Conservation (phyloP, 805 yeast genomes). For the Metschnikowia lachancei region DNA sequence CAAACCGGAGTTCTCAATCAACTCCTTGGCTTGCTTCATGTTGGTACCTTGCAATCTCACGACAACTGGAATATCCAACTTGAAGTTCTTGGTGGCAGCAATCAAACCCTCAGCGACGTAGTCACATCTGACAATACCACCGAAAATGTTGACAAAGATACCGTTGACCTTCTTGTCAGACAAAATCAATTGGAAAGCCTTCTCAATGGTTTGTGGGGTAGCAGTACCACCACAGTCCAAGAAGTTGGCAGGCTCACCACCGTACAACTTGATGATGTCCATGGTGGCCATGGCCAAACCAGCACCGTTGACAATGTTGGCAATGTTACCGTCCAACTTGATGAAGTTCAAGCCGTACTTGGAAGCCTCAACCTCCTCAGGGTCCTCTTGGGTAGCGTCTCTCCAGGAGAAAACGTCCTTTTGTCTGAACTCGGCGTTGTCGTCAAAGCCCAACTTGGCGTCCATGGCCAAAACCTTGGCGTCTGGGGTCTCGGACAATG, state of each 20-base stretch:
- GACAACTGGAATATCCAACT: constrained; percentile 89
- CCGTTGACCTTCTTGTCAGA: constrained; percentile 88
- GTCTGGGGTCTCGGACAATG: constrained; percentile 89
- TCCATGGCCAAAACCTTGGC: constrained; percentile 95
- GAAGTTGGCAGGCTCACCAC: constrained; percentile 99
- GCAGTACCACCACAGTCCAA: constrained; percentile 99
- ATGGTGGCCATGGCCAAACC: constrained; percentile 99
- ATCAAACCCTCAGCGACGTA: constrained; percentile 97
- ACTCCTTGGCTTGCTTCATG: constrained; percentile 80
- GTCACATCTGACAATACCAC: constrained; percentile 99
- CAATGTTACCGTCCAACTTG: constrained; percentile 97
- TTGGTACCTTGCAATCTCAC: constrained; percentile 99
- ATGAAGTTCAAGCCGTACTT: constrained; percentile 90
- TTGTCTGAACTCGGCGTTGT: constrained; percentile 94
- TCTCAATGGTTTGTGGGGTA: constrained; percentile 95
- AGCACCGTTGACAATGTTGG: constrained; percentile 99
- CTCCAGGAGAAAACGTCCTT: constrained; percentile 94
- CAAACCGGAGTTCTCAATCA: constrained; percentile 84
- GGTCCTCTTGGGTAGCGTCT: constrained; percentile 96
- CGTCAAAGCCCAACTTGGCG: constrained; percentile 98
- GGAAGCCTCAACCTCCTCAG: constrained; percentile 92
- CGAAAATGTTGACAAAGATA: constrained; percentile 96
- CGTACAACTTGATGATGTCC: constrained; percentile 97
- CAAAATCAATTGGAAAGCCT: constrained; percentile 90
- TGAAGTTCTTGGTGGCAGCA: constrained; percentile 88